A percentile compares a stretch with the other conserved stretches of the same genome.
phyloP scores from a whole-genome alignment of 2,329 filamentous ascomycete genomes.

The Fusarium concolor region DNA sequence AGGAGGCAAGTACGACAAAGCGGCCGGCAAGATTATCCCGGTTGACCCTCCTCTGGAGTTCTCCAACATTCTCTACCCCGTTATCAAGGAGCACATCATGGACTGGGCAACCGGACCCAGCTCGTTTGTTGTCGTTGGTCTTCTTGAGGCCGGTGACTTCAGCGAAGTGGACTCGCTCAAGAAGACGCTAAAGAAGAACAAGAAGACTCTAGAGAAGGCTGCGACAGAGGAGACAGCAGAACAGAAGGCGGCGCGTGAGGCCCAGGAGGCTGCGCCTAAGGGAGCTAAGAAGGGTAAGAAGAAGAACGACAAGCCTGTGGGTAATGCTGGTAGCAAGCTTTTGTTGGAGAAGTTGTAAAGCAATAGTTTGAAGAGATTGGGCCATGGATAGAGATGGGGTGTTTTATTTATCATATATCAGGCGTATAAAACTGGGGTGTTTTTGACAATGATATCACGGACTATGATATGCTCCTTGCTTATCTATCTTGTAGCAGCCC shows the following conservation, averaged over 20 bases:
- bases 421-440: constrained; percentile 43
- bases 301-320: constrained; percentile 60
- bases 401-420: constrained; percentile 37
- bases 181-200: constrained; percentile 77
- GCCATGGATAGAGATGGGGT: constrained; percentile 12
- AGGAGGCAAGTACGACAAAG: constrained; percentile 86
- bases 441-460: constrained; percentile 42
- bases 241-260: constrained; percentile 64
- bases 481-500: background rate
- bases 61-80: constrained; percentile 81
- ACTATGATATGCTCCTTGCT: constrained; percentile 29
- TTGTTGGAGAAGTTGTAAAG: constrained; percentile 67
- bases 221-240: constrained; percentile 68
- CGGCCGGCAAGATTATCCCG: constrained; percentile 75
- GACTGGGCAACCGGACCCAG: constrained; percentile 89
- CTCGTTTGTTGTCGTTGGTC: constrained; percentile 85
- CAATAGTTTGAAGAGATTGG: background rate
- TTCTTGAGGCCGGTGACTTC: constrained; percentile 82
- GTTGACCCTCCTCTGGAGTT: constrained; percentile 84
- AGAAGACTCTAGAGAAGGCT: constrained; percentile 76
- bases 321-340: constrained; percentile 72
- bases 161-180: constrained; percentile 73
- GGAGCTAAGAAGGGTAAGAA: constrained; percentile 56
- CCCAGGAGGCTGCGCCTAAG: constrained; percentile 60
- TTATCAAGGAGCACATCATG: constrained; percentile 79